phyloP scores from a whole-genome alignment of 208 protist genomes.

The Leishmania major region DNA sequence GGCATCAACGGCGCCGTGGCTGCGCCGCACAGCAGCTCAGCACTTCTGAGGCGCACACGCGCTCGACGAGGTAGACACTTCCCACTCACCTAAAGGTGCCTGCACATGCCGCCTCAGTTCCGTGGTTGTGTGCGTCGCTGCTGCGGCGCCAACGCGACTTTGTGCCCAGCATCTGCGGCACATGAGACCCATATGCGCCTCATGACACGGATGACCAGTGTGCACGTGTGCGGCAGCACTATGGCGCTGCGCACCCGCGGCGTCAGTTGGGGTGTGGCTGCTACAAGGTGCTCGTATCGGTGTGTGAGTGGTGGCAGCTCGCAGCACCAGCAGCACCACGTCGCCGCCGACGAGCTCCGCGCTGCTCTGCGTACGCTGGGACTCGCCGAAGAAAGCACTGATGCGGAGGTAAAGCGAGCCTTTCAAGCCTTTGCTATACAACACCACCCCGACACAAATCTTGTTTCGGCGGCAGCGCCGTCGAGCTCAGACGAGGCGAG shows the following conservation, averaged over 20 bases:
- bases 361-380: conserved; percentile 42
- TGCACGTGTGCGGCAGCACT: neutral
- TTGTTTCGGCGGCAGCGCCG: neutral
- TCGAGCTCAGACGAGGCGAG: neutral
- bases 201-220: neutral
- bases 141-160: neutral
- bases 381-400: conserved; percentile 45
- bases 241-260: neutral
- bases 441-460: conserved; percentile 60
- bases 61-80: neutral
- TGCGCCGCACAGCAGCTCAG: no score
- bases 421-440: conserved; percentile 59
- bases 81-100: neutral
- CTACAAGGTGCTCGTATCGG: conserved; percentile 2
- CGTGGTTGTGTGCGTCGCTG: neutral
- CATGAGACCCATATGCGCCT: neutral
- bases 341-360: conserved; percentile 42
- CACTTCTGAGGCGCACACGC: neutral
- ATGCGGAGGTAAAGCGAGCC: conserved; percentile 59
- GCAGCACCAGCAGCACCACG: conserved; percentile 2
- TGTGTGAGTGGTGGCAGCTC: conserved; percentile 5
- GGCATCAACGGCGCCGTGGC: neutral
- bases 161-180: neutral
- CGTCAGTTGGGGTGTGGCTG: neutral
- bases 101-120: neutral